Evolutionary conservation across 441 rosid genomes (phyloP).

Genomic region (Syzygium malaccense): DNA sequence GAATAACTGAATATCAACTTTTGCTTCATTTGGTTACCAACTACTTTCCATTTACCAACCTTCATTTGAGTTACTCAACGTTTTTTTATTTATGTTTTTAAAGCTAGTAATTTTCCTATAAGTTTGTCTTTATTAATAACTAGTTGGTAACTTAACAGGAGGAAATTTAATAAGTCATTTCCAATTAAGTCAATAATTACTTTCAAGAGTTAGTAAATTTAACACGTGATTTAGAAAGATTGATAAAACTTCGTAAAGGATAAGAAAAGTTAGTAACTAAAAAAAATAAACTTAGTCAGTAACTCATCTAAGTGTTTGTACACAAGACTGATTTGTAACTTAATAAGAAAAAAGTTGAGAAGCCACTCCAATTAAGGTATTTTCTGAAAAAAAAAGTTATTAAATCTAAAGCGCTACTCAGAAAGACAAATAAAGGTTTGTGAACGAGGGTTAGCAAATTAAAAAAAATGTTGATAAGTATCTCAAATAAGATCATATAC

Average conservation of each 20-base stretch:
- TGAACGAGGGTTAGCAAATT: neutral
- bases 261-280: neutral
- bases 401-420: neutral
- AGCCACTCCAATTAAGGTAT: no score
- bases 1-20: no score
- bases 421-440: no score
- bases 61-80: neutral
- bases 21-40: neutral
- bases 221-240: neutral
- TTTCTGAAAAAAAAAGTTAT: neutral
- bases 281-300: neutral
- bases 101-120: neutral
- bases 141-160: neutral
- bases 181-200: neutral
- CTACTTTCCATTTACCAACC: neutral
- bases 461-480: no score
- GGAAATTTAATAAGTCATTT: neutral
- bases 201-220: neutral
- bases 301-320: no score
- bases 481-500: neutral
- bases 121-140: neutral
- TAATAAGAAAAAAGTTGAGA: no score
- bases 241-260: neutral
- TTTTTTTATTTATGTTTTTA: no score
- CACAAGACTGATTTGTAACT: neutral